Percentiles rank a stretch among this genome's conserved stretches.
phyloP scores from a whole-genome alignment of 805 yeast species.

The Starmerella roubikii region DNA sequence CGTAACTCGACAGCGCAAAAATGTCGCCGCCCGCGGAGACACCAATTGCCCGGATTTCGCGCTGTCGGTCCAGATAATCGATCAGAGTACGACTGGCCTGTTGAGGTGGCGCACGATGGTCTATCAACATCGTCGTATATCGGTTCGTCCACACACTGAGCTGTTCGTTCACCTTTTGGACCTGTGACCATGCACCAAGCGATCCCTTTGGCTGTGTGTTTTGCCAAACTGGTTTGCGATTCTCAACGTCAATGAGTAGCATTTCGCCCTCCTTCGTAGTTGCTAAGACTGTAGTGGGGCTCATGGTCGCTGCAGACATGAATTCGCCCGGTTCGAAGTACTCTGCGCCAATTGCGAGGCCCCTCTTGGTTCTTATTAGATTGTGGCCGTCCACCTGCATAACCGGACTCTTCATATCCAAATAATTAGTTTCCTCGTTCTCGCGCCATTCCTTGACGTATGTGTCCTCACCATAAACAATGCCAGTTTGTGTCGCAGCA shows the following conservation, averaged over 20 bases:
- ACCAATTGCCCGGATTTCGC: constrained; percentile 15
- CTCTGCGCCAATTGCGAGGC: constrained; percentile 4
- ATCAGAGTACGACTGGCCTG: constrained; percentile 1
- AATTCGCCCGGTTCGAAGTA: constrained; percentile 11
- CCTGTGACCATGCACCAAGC: constrained; percentile 17
- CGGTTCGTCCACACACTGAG: constrained; percentile 16
- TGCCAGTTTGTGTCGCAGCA: not conserved
- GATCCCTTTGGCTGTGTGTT: constrained; percentile 8
- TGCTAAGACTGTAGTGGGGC: constrained; percentile 1
- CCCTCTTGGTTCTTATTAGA: constrained; percentile 10
- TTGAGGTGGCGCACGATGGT: constrained; percentile 4
- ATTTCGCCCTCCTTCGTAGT: constrained; percentile 3
- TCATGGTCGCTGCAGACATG: constrained; percentile 10
- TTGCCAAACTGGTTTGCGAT: constrained; percentile 1
- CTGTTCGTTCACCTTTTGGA: constrained; percentile 1
- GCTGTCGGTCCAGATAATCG: constrained; percentile 4
- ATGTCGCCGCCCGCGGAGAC: constrained; percentile 24
- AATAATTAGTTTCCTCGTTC: not conserved
- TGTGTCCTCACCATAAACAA: constrained; percentile 14
- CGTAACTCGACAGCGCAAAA: constrained; percentile 52
- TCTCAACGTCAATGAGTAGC: constrained; percentile 2
- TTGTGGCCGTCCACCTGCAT: constrained; percentile 11
- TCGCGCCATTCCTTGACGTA: not conserved
- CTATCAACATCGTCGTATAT: constrained; percentile 7
- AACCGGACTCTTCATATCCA: constrained; percentile 13